Percentiles rank a stretch among this genome's conserved stretches.
These are phyloP conservation scores for Sporothrix dimorphospora DNA, from an alignment of 2,329 filamentous ascomycete species.

Conservation along the genomic window DNA sequence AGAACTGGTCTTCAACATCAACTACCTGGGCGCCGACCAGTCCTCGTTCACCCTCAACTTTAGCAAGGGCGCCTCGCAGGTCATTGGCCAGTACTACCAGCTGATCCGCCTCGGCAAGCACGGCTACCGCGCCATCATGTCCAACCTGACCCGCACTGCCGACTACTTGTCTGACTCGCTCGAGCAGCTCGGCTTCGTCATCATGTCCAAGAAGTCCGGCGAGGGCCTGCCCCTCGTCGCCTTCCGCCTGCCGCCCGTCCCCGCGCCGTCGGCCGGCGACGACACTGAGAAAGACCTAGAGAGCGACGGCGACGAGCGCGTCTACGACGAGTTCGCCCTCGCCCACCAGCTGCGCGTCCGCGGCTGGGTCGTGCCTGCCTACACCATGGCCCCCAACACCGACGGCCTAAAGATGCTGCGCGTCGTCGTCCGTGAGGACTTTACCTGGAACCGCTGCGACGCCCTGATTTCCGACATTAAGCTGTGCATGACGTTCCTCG, in stretches of 20 bases:
- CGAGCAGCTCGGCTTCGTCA: conserved; percentile 75
- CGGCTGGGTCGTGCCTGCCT: conserved; percentile 92
- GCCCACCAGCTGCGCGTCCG: conserved; percentile 85
- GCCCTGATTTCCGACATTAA: conserved; percentile 77
- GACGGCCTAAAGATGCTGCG: conserved; percentile 86
- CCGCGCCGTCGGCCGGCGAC: neutral
- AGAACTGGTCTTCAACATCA: conserved; percentile 98
- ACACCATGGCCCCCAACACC: conserved; percentile 93
- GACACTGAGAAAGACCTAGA: neutral
- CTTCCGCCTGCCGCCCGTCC: conserved; percentile 67
- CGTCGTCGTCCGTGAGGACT: conserved; percentile 91
- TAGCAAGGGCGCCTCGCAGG: conserved; percentile 90
- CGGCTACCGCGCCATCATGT: conserved; percentile 91
- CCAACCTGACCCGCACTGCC: conserved; percentile 85
- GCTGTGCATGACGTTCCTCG: conserved; percentile 70
- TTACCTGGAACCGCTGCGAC: conserved; percentile 80
- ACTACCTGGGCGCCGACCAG: conserved; percentile 95
- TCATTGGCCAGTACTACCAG: conserved; percentile 97
- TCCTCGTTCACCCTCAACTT: conserved; percentile 97
- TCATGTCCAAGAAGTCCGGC: conserved; percentile 81
- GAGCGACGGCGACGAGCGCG: conserved; percentile 53
- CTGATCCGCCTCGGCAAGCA: conserved; percentile 91
- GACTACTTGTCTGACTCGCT: conserved; percentile 82
- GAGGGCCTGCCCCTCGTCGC: conserved; percentile 86
- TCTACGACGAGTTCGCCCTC: conserved; percentile 75